Base-by-base conservation (phyloP, 208 protist genomes). In the Naegleria gruberi region DNA sequence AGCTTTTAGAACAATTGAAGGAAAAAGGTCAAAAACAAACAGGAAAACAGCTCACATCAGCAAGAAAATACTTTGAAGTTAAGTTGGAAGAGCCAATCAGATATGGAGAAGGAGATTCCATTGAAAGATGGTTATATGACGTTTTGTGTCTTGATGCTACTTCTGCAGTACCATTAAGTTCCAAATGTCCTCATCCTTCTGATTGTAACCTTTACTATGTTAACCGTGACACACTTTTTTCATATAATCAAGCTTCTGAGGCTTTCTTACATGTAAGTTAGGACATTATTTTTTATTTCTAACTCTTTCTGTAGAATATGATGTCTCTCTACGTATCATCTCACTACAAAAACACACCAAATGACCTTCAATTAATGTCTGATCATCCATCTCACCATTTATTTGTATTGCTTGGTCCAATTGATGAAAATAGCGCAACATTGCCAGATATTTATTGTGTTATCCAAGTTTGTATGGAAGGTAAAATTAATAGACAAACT, bases 301-400 rank as follows among this genome's bases (percentile, higher is more conserved):
- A 65, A 10, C 30, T 99, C 94, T 10, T 10, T 65, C 6, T 30
- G 30, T 65, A 65, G 51, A 93, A 96, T 10, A 94, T 99, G 89
- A 96, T 99, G 93, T 93, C 96, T 0, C 93, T 99, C 41, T 97
- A 98, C 73, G 97, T 98, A 15, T 95, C 97, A 0, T 97, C 96
- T 40, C 98, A 99, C 92, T 99, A 99, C 94, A 99, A 99, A 92
- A 99, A 99, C 92, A 96, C 98, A 84, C 99, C 99, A 2, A 99
- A 99, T 93, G 99, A 99, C 91, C 92, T 99, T 1, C 97, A 99
- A 91, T 94, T 99, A 30, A 95, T 99, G 87, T 97, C 97, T 8
- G 99, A 99, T 93, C 98, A 99, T 0, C 99, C 99, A 7, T 97
- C 98, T 34, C 99, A 99, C 90, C 96, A 98, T 89, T 88, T 99